phyloP scores from a whole-genome alignment of 768 basidiomycete genomes.

The Agrocybe praecox region DNA sequence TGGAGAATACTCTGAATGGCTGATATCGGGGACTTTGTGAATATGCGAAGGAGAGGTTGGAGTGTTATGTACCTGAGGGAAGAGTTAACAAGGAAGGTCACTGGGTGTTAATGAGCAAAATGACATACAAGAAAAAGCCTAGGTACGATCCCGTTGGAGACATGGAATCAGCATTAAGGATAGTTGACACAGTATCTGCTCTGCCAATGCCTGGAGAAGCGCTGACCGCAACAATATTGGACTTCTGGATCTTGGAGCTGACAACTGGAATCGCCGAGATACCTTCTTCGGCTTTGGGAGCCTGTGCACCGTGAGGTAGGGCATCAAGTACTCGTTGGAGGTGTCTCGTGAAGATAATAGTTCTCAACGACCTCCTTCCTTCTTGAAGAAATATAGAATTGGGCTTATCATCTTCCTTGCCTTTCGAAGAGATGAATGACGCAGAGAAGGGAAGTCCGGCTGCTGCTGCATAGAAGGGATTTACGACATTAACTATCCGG shows the following conservation, averaged over 20 bases:
- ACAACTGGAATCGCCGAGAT: slow-evolving; percentile 38
- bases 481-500: slow-evolving; percentile 84
- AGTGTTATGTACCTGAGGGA: slow-evolving; percentile 60
- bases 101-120: slow-evolving; percentile 8
- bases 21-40: slow-evolving; percentile 67
- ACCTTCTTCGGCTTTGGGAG: slow-evolving; percentile 43
- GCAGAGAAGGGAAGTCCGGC: slow-evolving; percentile 36
- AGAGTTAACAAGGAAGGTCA: not conserved
- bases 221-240: slow-evolving; percentile 74
- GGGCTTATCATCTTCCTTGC: slow-evolving; percentile 3
- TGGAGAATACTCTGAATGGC: slow-evolving; percentile 82
- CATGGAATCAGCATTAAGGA: slow-evolving; percentile 52
- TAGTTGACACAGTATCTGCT: slow-evolving; percentile 62
- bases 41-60: slow-evolving; percentile 66
- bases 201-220: slow-evolving; percentile 81
- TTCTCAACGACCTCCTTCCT: slow-evolving; percentile 66
- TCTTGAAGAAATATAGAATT: slow-evolving; percentile 54
- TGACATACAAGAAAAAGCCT: slow-evolving; percentile 53
- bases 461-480: slow-evolving; percentile 89
- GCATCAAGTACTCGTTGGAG: slow-evolving; percentile 86
- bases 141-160: slow-evolving; percentile 35
- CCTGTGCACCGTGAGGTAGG: slow-evolving; percentile 60
- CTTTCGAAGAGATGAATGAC: slow-evolving; percentile 25
- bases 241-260: slow-evolving; percentile 46
- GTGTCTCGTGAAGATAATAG: slow-evolving; percentile 69